Conservation (phyloP, 192 early-diverging fungal genomes). For the Rhizoclosmatium globosum region DNA sequence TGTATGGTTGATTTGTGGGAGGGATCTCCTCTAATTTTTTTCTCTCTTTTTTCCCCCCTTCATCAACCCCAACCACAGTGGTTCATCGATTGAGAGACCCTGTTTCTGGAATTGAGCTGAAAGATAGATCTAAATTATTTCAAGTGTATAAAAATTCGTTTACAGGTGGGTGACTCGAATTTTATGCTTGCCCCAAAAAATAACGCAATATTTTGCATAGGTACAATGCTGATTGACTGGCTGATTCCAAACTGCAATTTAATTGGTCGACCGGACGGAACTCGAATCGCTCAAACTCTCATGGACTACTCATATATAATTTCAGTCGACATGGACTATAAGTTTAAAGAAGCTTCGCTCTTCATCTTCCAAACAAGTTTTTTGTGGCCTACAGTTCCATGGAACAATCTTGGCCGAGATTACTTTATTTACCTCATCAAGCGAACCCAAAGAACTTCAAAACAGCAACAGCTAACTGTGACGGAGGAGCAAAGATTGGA, state of each 20-base stretch:
- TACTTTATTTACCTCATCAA: slow-evolving; percentile 51
- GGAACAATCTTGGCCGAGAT: slow-evolving; percentile 32
- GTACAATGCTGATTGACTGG: slow-evolving; percentile 49
- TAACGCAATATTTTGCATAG: slow-evolving; percentile 8
- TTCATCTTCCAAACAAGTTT: slow-evolving; percentile 49
- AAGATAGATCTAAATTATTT: slow-evolving; percentile 49
- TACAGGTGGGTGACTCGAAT: slow-evolving; percentile 29
- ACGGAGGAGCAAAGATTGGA: slow-evolving; percentile 45
- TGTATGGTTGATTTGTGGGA: not conserved
- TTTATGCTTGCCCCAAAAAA: not conserved
- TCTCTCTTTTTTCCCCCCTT: not conserved
- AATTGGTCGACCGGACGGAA: slow-evolving; percentile 39
- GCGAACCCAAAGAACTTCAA: slow-evolving; percentile 34
- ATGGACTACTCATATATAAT: slow-evolving; percentile 50
- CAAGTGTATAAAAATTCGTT: slow-evolving; percentile 47
- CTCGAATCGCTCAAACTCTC: slow-evolving; percentile 40
- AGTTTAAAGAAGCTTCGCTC: slow-evolving; percentile 44
- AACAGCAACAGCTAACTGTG: slow-evolving; percentile 44
- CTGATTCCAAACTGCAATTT: slow-evolving; percentile 47
- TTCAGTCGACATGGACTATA: slow-evolving; percentile 43
- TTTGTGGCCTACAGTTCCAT: slow-evolving; percentile 43
- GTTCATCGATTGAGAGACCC: slow-evolving; percentile 43
- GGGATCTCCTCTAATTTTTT: not conserved
- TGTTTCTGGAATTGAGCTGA: slow-evolving; percentile 41
- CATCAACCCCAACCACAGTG: slow-evolving; percentile 9